Percentiles rank a stretch among this genome's conserved stretches.
Evolutionary conservation across 345 rosid genomes (phyloP).

Genomic region (Citrus reticulata): DNA sequence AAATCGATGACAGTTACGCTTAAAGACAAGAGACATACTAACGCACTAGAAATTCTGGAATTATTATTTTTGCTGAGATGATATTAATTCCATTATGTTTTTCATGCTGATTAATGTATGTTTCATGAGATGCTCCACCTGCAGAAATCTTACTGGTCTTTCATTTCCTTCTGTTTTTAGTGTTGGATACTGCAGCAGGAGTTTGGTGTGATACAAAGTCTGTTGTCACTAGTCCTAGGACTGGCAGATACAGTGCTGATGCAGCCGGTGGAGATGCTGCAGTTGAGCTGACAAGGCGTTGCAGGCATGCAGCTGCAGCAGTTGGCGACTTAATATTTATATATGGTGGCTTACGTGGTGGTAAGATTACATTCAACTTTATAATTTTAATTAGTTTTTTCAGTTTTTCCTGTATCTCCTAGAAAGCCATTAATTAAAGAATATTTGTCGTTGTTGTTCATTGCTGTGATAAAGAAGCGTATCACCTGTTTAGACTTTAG

Average conservation of each 20-base stretch:
- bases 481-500: background rate
- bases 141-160: background rate
- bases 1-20: background rate
- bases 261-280: slow-evolving; percentile 99
- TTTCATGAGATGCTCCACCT: background rate
- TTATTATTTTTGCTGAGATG: background rate
- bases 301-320: slow-evolving; percentile 99
- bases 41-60: background rate
- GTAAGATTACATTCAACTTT: slow-evolving; percentile 40
- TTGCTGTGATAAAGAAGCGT: background rate
- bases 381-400: background rate
- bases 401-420: background rate
- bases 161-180: slow-evolving; percentile 40
- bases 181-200: slow-evolving; percentile 99
- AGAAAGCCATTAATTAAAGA: background rate
- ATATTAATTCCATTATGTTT: background rate
- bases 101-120: background rate
- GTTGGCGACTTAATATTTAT: slow-evolving; percentile 90
- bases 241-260: slow-evolving; percentile 88
- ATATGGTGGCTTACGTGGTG: slow-evolving; percentile 99
- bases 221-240: slow-evolving; percentile 92
- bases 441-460: background rate
- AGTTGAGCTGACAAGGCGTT: slow-evolving; percentile 95
- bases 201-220: slow-evolving; percentile 99
- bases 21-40: background rate